Conservation (phyloP, 805 yeast genomes). For the Jamesozyma piceae region DNA sequence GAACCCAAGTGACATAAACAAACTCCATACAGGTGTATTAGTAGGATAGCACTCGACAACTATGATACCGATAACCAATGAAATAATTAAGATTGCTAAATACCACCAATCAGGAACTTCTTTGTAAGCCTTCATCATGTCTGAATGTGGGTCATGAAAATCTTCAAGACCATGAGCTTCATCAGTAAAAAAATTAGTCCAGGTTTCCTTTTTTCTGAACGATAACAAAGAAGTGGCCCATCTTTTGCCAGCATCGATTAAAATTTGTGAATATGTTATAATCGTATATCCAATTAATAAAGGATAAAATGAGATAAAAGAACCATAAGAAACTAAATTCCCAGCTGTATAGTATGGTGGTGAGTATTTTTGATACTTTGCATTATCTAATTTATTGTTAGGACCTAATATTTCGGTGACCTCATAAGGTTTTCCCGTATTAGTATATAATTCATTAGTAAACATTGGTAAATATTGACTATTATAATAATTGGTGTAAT, state of each 20-base stretch:
- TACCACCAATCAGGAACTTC: slow-evolving; percentile 66
- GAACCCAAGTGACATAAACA: slow-evolving; percentile 43
- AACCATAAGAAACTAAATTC: slow-evolving; percentile 48
- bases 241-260: slow-evolving; percentile 34
- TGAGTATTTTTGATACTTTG: slow-evolving; percentile 44
- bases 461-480: slow-evolving; percentile 35
- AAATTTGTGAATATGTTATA: slow-evolving; percentile 34
- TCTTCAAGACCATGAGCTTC: slow-evolving; percentile 21
- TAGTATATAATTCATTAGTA: slow-evolving; percentile 44
- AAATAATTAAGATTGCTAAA: slow-evolving; percentile 36
- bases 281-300: slow-evolving; percentile 43
- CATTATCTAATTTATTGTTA: slow-evolving; percentile 37
- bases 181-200: slow-evolving; percentile 26
- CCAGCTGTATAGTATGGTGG: slow-evolving; percentile 63
- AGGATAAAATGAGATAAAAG: slow-evolving; percentile 48
- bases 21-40: slow-evolving; percentile 52
- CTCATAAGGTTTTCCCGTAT: slow-evolving; percentile 40
- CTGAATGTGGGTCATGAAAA: slow-evolving; percentile 45
- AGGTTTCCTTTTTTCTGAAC: slow-evolving; percentile 9
- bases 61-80: slow-evolving; percentile 32
- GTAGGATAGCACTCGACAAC: slow-evolving; percentile 35
- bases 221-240: slow-evolving; percentile 9
- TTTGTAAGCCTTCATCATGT: slow-evolving; percentile 45
- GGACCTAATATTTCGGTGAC: slow-evolving; percentile 39
- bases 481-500: slow-evolving; percentile 36